Evolutionary conservation across 495 filamentous ascomycete genomes (phyloP), one percentile per base, ranked within the genome.

Genomic region (Hypomontagnella monticulosa): DNA sequence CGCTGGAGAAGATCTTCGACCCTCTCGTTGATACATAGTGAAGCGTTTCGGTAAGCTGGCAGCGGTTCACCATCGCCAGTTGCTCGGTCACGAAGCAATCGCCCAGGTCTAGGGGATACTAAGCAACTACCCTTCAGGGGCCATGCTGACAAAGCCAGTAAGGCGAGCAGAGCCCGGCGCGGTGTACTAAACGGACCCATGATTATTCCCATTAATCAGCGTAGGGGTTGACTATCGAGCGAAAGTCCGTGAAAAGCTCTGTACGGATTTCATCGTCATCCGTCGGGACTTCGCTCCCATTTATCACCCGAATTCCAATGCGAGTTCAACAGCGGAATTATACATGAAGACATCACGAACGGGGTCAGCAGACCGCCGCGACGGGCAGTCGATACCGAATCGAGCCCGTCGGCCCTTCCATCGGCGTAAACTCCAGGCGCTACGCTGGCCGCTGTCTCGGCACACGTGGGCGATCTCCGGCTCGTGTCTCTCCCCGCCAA

Each of bases 1-100:
- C 85, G 76, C 10, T 79, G 73, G 53, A 89, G 49, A 32, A 89
- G 74, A 65, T 88, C 85, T 27, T 79, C 71, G 34, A 89, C 80
- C 23, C 86, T 79, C 33, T 79, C 79, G 30, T 87, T 80, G 8
- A 88, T 74, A 5, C 81, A 60, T 51, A 63, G 38, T 15, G 66
- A 63, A 52, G 59, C 20, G 16, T 69, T 47, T 5, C 38, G 27
- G 23, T 63, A 69, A 14, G 54, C 54, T 27, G 50, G 55, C 0
- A 46, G 18, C 4, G n/a, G n/a, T 34, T 41, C 50, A 9, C 16
- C 37, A 16, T 57, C 38, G 36, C 16, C 38, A 12, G 47, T 14
- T 1, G 20, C 48, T 18, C 37, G 32, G 15, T 36, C 11, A 27
- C 10, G 15, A 10, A 54, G 27, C 18, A 12, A 32, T 3, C 36